Conservation (phyloP, 495 filamentous ascomycete genomes). For the Penicillium canariense region DNA sequence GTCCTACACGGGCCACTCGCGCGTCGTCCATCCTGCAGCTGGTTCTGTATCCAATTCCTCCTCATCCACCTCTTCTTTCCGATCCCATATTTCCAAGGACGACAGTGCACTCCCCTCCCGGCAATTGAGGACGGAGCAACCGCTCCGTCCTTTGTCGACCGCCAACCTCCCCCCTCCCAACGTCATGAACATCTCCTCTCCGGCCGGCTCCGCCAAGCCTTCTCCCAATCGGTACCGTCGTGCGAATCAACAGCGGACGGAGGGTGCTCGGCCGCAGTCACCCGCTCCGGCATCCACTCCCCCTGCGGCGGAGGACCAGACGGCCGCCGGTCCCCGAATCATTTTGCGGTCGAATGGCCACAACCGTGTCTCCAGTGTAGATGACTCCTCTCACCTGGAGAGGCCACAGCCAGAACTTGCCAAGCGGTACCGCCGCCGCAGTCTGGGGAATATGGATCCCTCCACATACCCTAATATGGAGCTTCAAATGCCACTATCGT, state of each 20-base stretch:
- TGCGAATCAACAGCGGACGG: slow-evolving; percentile 49
- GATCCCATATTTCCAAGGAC: slow-evolving; percentile 45
- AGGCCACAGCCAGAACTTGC: slow-evolving; percentile 56
- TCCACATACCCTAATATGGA: slow-evolving; percentile 40
- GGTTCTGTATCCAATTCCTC: slow-evolving; percentile 60
- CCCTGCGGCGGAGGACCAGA: slow-evolving; percentile 26
- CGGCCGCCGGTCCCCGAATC: slow-evolving; percentile 6
- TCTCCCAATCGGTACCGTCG: slow-evolving; percentile 69
- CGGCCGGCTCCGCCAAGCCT: slow-evolving; percentile 52
- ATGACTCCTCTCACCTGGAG: slow-evolving; percentile 49
- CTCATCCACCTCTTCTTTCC: slow-evolving; percentile 43
- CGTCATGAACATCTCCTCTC: slow-evolving; percentile 43
- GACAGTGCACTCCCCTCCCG: slow-evolving; percentile 48
- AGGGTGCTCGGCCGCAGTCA: slow-evolving; percentile 43
- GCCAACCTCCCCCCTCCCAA: slow-evolving; percentile 48
- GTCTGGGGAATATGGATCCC: slow-evolving; percentile 77
- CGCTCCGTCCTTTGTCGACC: slow-evolving; percentile 51
- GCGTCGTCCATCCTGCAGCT: slow-evolving; percentile 57
- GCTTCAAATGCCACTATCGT: slow-evolving; percentile 29
- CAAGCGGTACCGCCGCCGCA: slow-evolving; percentile 77
- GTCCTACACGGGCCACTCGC: slow-evolving; percentile 39
- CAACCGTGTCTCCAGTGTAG: slow-evolving; percentile 49
- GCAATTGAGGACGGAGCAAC: slow-evolving; percentile 33
- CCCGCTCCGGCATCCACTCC: slow-evolving; percentile 37
- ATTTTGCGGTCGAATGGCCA: slow-evolving; percentile 26